A percentile compares a stretch with the other conserved stretches of the same genome.
These are phyloP conservation scores for Niebla homalea DNA, from an alignment of 495 filamentous ascomycete genomes.

Conservation along the genomic window DNA sequence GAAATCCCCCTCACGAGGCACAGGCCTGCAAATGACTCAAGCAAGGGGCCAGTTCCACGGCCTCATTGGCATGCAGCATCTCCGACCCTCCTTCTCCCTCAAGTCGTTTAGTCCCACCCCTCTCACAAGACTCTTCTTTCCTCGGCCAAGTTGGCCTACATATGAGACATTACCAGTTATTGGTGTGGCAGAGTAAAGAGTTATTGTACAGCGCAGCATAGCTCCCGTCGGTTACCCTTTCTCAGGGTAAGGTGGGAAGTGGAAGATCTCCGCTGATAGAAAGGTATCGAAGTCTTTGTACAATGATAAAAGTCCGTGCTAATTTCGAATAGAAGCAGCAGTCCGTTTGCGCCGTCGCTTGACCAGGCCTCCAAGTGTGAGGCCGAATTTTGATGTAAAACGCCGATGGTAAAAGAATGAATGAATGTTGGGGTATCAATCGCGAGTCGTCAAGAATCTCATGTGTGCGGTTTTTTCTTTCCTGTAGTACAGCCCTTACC, in stretches of 20 bases:
- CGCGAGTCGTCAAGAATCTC: slow-evolving; percentile 8
- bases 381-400: background rate
- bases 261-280: too few relatives aligned
- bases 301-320: background rate
- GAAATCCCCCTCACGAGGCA: too few relatives aligned
- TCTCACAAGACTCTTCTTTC: too few relatives aligned
- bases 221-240: too few relatives aligned
- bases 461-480: background rate
- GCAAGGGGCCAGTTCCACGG: too few relatives aligned
- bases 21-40: too few relatives aligned
- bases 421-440: slow-evolving; percentile 7
- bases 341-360: slow-evolving; percentile 11
- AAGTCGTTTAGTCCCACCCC: background rate
- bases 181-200: background rate
- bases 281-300: background rate
- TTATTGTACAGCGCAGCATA: background rate
- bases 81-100: background rate
- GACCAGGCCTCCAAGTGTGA: background rate
- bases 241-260: too few relatives aligned
- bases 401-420: slow-evolving; percentile 3
- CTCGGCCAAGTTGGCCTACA: too few relatives aligned
- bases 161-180: slow-evolving; percentile 15
- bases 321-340: too few relatives aligned
- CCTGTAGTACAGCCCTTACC: background rate
- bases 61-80: background rate